phyloP scores from a whole-genome alignment of 148 eudicot species.

The Pouteria glomerata region DNA sequence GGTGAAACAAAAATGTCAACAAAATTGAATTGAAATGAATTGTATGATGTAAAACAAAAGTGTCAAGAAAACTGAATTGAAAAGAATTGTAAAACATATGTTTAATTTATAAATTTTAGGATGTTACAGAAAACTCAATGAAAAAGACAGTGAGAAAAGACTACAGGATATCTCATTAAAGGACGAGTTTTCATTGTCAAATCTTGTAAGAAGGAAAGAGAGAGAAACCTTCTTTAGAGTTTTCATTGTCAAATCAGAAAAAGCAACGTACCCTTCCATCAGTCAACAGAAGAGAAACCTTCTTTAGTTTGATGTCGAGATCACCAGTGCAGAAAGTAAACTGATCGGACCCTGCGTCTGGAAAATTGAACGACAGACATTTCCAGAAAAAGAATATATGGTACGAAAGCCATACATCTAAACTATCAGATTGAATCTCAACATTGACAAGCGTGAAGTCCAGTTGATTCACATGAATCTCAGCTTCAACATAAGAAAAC shows the following conservation, averaged over 20 bases:
- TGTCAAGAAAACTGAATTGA: background rate
- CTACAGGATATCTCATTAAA: too few relatives aligned
- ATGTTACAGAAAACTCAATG: too few relatives aligned
- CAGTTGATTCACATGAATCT: constrained; percentile 28
- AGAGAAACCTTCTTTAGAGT: too few relatives aligned
- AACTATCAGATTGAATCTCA: constrained; percentile 42
- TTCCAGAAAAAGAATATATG: constrained; percentile 58
- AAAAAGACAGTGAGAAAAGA: too few relatives aligned
- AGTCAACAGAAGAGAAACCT: constrained; percentile 62
- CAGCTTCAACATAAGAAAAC: constrained; percentile 43
- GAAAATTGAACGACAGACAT: constrained; percentile 35
- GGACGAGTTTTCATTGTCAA: too few relatives aligned
- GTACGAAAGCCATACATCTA: constrained; percentile 77
- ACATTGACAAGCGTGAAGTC: constrained; percentile 21
- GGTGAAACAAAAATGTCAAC: background rate
- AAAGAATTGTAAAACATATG: too few relatives aligned
- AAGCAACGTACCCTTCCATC: constrained; percentile 75
- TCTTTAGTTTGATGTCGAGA: constrained; percentile 47
- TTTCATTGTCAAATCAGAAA: too few relatives aligned
- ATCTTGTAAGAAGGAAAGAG: too few relatives aligned
- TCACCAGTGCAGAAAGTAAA: constrained; percentile 27
- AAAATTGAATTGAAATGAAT: too few relatives aligned
- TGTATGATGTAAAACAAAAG: background rate
- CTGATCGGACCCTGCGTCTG: constrained; percentile 35
- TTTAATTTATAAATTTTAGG: too few relatives aligned